phyloP scores from a whole-genome alignment of 768 basidiomycete genomes.

The Galerina marginata region DNA sequence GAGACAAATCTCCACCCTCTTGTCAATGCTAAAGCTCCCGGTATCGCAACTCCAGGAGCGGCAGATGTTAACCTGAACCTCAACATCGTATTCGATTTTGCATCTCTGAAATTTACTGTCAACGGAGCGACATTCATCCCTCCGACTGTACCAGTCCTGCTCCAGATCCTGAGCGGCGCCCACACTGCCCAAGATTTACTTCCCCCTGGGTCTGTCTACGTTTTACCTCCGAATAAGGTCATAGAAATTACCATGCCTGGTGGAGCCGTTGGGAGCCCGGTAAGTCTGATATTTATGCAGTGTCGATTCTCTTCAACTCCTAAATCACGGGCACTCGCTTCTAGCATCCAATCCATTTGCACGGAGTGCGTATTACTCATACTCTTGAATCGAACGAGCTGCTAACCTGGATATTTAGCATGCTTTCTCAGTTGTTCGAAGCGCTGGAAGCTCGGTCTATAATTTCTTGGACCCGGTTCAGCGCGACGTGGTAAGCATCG shows the following conservation, averaged over 20 bases:
- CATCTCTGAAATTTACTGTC: constrained; percentile 29
- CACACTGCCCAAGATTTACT: constrained; percentile 41
- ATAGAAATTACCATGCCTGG: constrained; percentile 55
- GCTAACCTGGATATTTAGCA: constrained; percentile 25
- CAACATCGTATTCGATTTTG: constrained; percentile 26
- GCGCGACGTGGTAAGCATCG: constrained; percentile 60
- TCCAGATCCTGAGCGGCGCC: constrained; percentile 50
- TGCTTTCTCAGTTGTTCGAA: constrained; percentile 47
- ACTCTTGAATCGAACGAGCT: constrained; percentile 12
- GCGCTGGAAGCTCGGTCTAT: constrained; percentile 40
- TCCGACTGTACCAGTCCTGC: constrained; percentile 47
- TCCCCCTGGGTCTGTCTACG: constrained; percentile 47
- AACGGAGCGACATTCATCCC: constrained; percentile 40
- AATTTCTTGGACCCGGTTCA: constrained; percentile 59
- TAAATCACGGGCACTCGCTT: too few relatives aligned
- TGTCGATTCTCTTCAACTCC: too few relatives aligned
- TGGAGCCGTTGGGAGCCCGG: constrained; percentile 38
- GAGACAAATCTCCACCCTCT: constrained; percentile 45
- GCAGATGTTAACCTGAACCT: constrained; percentile 44
- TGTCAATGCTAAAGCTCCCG: constrained; percentile 34
- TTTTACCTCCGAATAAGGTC: constrained; percentile 45
- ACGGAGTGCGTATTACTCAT: constrained; percentile 42
- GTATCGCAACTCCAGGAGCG: constrained; percentile 34
- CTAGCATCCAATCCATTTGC: constrained; percentile 52
- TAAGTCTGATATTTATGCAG: constrained; percentile 22